phyloP scores from a whole-genome alignment of 768 basidiomycete species.

The Phanerodontia chrysosporium region DNA sequence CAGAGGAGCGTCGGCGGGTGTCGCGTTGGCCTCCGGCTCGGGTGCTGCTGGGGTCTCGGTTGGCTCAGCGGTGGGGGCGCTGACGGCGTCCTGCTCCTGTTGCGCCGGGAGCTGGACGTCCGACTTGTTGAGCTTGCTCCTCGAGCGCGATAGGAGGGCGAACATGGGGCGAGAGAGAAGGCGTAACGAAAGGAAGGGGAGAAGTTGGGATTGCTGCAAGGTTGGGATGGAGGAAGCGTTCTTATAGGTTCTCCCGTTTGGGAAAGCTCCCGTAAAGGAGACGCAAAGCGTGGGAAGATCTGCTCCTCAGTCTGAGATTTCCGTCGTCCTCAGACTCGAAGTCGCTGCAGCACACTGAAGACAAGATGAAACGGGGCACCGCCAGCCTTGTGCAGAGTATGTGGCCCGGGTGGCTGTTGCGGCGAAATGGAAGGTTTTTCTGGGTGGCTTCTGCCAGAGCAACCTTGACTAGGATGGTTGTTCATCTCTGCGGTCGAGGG shows the following conservation, averaged over 20 bases:
- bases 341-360: too few species aligned
- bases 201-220: background rate
- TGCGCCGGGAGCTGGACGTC: background rate
- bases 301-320: background rate
- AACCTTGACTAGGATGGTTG: too few species aligned
- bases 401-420: too few species aligned
- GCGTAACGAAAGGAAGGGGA: background rate
- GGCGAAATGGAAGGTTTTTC: too few species aligned
- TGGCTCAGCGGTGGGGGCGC: background rate
- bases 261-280: background rate
- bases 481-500: too few species aligned
- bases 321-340: background rate
- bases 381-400: too few species aligned
- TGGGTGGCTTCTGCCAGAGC: too few species aligned
- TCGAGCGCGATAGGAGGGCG: constrained; percentile 3
- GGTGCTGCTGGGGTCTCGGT: background rate
- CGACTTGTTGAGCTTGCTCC: constrained; percentile 1
- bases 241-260: constrained; percentile 2
- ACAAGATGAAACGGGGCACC: too few species aligned
- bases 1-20: background rate
- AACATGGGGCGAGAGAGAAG: background rate
- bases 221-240: background rate
- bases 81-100: background rate
- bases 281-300: constrained; percentile 4
- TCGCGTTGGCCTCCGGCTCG: background rate